Conservation (phyloP, 2,329 filamentous ascomycete genomes). For the Nigrospora oryzae region DNA sequence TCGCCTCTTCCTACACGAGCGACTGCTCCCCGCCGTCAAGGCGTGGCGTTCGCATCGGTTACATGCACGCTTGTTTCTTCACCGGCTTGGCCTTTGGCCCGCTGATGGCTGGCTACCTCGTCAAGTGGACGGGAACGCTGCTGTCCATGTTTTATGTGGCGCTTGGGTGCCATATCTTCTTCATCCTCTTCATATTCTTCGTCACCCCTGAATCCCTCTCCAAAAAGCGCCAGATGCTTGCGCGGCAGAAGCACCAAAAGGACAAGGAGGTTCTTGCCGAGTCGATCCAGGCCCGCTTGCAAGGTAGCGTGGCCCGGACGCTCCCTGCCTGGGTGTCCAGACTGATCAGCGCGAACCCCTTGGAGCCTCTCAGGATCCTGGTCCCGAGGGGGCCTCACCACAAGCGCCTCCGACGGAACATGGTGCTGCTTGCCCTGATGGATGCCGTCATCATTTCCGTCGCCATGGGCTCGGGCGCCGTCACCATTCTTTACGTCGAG, state of each 20-base stretch:
- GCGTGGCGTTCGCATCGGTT: slow-evolving; percentile 77
- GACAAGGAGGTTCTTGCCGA: slow-evolving; percentile 31
- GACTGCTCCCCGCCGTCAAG: slow-evolving; percentile 79
- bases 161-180: slow-evolving; percentile 62
- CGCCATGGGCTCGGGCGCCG: slow-evolving; percentile 71
- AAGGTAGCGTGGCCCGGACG: neutral
- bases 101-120: slow-evolving; percentile 69
- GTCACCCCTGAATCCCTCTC: slow-evolving; percentile 80
- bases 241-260: slow-evolving; percentile 57
- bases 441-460: slow-evolving; percentile 79
- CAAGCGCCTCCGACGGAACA: slow-evolving; percentile 62
- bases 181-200: slow-evolving; percentile 63
- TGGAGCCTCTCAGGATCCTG: slow-evolving; percentile 71
- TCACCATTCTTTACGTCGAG: slow-evolving; percentile 77
- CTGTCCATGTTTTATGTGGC: slow-evolving; percentile 80
- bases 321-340: slow-evolving; percentile 19
- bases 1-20: slow-evolving; percentile 79
- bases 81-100: slow-evolving; percentile 83
- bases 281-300: slow-evolving; percentile 9
- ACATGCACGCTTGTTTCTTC: slow-evolving; percentile 85
- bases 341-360: slow-evolving; percentile 51
- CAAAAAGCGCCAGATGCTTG: slow-evolving; percentile 58
- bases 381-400: slow-evolving; percentile 60
- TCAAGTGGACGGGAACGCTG: slow-evolving; percentile 66
- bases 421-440: slow-evolving; percentile 71